Base-by-base conservation (phyloP, 768 basidiomycete genomes). In the Tricholoma terreum region DNA sequence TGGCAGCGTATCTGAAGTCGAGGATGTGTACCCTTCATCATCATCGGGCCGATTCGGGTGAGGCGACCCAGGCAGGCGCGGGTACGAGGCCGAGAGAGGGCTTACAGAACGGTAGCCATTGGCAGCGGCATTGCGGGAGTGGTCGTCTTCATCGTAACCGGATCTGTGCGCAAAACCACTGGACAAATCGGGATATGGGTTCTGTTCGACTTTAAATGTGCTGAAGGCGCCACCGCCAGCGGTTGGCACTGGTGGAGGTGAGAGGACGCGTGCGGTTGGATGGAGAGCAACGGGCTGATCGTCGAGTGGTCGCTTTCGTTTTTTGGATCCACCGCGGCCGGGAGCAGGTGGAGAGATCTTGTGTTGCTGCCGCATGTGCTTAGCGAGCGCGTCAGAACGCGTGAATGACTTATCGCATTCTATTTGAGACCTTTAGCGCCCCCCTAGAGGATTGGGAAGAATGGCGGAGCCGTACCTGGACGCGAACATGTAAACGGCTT, bases 381-480 rank as follows among this genome's bases (percentile, higher is more conserved):
- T 96, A 19, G 87, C 87, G 17, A 96, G 84, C 8, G 94, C 93
- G 72, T 97, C 94, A 1, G 93, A 93, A 42, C 94, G 92, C 8
- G 94, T 94, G 72, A 98, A 98, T 0, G 91, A 89, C 65, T 93
- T 94, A 77, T 92, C 92, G 68, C 95, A 98, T 75, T 94, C 94
- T 95, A 55, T 22, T 40, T 6, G 48, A 14, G 52, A 34, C 4
- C 10, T 27, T 54, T 11, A 54, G 52, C n/a, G 27, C 12, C 9
- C 9, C 6, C 6, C 3, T 40, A 27, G 38, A 27, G 12, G 40
- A 54, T 10, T 15, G 27, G 50, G 17, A 43, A 33, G 10, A 36
- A 38, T 27, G 24, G 9, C 3, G 58, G 33, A 30, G 27, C 15
- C 38, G 52, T 24, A 54, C 52, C 52, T 54, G 52, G 52, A 7